These are phyloP conservation scores for Metarhizium brunneum DNA, from an alignment of 2,329 filamentous ascomycete genomes.

Conservation along the genomic window DNA sequence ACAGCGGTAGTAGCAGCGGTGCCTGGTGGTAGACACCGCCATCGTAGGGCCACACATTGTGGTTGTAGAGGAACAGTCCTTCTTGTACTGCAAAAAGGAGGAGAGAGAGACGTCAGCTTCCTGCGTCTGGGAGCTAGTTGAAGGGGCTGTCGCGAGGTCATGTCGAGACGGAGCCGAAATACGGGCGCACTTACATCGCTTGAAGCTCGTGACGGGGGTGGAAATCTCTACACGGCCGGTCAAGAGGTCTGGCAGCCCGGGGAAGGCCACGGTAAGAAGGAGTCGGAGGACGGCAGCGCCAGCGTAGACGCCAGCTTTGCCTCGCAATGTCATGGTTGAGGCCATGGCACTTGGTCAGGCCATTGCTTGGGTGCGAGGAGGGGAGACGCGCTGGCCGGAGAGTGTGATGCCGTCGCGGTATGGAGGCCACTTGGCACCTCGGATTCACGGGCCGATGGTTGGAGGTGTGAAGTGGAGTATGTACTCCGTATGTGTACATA, in stretches of 20 bases:
- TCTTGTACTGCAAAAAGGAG: slow-evolving; percentile 63
- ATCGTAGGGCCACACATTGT: slow-evolving; percentile 95
- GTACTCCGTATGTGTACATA: too few species aligned
- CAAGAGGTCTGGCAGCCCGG: slow-evolving; percentile 72
- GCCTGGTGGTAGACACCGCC: slow-evolving; percentile 79
- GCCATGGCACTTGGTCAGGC: slow-evolving; percentile 8
- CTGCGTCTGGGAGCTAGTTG: background rate
- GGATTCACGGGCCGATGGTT: slow-evolving; percentile 8
- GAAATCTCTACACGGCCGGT: slow-evolving; percentile 93
- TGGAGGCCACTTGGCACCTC: slow-evolving; percentile 23
- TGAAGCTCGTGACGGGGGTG: slow-evolving; percentile 95
- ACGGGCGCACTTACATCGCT: slow-evolving; percentile 59
- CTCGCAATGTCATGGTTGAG: slow-evolving; percentile 30
- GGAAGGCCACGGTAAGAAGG: slow-evolving; percentile 71
- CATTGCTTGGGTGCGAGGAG: slow-evolving; percentile 1
- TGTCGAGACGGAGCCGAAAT: background rate
- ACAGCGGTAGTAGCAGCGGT: slow-evolving; percentile 81
- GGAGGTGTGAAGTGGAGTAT: background rate
- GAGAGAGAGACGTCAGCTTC: background rate
- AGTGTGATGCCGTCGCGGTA: background rate
- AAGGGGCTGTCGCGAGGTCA: background rate
- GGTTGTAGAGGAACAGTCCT: slow-evolving; percentile 89
- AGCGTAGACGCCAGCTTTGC: slow-evolving; percentile 52
- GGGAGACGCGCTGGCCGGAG: background rate
- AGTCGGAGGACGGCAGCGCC: slow-evolving; percentile 72